phyloP scores from a whole-genome alignment of 495 filamentous ascomycete genomes.

The Tuber aestivum region DNA sequence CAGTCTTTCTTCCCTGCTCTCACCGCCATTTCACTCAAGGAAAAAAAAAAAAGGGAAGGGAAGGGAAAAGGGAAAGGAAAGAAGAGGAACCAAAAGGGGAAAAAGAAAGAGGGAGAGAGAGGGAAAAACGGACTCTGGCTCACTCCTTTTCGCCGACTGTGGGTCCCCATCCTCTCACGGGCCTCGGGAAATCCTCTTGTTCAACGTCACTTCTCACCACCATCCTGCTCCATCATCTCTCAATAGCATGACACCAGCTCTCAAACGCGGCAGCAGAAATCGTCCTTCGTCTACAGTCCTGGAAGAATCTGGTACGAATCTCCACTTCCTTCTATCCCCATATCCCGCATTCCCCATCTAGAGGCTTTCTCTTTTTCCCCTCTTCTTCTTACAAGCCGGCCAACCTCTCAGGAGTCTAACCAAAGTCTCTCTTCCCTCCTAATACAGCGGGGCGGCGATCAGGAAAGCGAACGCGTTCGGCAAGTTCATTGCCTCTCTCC shows the following conservation, averaged over 20 bases:
- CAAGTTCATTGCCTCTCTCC: conserved; percentile 33
- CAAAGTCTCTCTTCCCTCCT: conserved; percentile 39
- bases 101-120: background rate
- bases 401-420: conserved; percentile 41
- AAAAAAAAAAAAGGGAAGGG: background rate
- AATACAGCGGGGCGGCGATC: conserved; percentile 38
- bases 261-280: conserved; percentile 41
- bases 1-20: conserved; percentile 5
- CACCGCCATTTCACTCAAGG: background rate
- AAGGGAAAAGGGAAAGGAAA: background rate
- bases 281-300: conserved; percentile 39
- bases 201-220: background rate
- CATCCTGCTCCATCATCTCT: conserved; percentile 32
- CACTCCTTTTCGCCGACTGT: conserved; percentile 1
- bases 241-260: conserved; percentile 42
- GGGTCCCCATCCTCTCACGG: conserved; percentile 6
- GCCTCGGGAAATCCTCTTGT: conserved; percentile 2
- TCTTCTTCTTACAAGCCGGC: conserved; percentile 40
- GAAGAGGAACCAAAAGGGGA: background rate
- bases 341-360: conserved; percentile 12
- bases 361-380: conserved; percentile 22
- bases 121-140: conserved; percentile 5
- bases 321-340: conserved; percentile 15
- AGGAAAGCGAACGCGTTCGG: conserved; percentile 39
- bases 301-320: conserved; percentile 38